Base-by-base conservation (phyloP, 2,329 filamentous ascomycete species). In the Penicillium sp. region DNA sequence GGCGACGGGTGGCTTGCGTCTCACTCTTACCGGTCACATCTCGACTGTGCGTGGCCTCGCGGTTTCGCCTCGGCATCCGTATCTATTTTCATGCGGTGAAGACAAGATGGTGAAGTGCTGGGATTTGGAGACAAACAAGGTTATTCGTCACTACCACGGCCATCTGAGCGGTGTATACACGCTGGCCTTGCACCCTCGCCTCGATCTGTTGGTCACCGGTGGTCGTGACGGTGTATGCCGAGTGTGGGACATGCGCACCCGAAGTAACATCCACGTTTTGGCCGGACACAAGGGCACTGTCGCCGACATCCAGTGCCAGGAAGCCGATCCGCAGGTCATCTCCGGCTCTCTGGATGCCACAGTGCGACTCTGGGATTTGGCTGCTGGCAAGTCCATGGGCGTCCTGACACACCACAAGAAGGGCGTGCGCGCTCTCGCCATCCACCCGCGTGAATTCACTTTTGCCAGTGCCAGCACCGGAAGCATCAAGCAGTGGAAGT, bases 81-180 rank as follows among this genome's bases (percentile, higher is more conserved):
- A 98, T 65, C 79, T 98, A 8, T 98, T 98, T 70, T 95, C 89
- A 9, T 98, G 93, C 63, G 94, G 89, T 48, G 93, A 98, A 70
- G 93, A 98, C 69, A 98, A 98, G 75, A 96, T 96, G 90, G 93
- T 98, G 52, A 98, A 98, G 72, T 98, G 93, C 73, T 98, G 93
- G 93, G 93, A 98, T 73, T 74, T 98, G 56, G 93, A 98, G 70
- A 96, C 91, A n/a, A 98, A 98, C 75, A 96, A 96, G 70, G 93
- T 98, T 50, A 96, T 97, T 64, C 82, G 91, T 31, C 89, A 96
- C 70, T 98, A 97, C 68, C 93, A 98, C 67, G 94, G 94, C 14
- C 93, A 98, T 72, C 75, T 98, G 18, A 95, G 88, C 59, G 93
- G 93, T 54, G 93, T 98, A 3, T 98, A 98, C 71, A 90, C 90